Percentiles rank a stretch among this genome's conserved stretches.
phyloP scores from a whole-genome alignment of 164 flowering plant genomes.

The Nymphaea colorata region DNA sequence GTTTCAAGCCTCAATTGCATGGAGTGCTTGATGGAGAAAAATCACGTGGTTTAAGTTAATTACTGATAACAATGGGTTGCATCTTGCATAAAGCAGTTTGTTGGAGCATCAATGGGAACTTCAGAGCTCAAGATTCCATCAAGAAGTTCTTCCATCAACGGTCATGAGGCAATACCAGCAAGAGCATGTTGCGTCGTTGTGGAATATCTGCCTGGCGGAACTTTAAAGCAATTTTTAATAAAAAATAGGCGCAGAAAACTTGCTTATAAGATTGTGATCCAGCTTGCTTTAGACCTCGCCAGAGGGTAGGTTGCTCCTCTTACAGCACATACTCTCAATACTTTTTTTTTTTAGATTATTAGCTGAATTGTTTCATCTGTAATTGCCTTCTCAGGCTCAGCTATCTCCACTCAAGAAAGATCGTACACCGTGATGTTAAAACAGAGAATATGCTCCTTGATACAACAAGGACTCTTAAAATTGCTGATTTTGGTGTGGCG shows the following conservation, averaged over 20 bases:
- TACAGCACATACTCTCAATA: background rate
- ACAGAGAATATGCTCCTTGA: conserved; percentile 71
- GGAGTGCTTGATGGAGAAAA: too few relatives aligned
- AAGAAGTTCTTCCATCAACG: conserved; percentile 16
- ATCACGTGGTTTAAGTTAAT: too few relatives aligned
- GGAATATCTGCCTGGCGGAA: conserved; percentile 79
- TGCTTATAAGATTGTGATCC: conserved; percentile 15
- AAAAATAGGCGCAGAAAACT: conserved; percentile 12
- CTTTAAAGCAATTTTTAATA: conserved; percentile 29
- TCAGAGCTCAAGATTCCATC: conserved; percentile 64
- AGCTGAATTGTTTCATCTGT: too few relatives aligned
- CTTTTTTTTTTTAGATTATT: too few relatives aligned
- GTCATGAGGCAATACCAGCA: conserved; percentile 30
- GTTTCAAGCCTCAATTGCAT: too few relatives aligned
- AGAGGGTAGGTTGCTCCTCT: conserved; percentile 11
- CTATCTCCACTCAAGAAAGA: conserved; percentile 66
- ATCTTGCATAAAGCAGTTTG: conserved; percentile 36
- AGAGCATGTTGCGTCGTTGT: conserved; percentile 93
- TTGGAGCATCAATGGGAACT: conserved; percentile 93
- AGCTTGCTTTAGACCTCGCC: conserved; percentile 18
- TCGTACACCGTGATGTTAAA: conserved; percentile 84
- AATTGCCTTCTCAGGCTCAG: conserved; percentile 37
- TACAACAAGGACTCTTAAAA: conserved; percentile 38
- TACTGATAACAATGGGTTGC: background rate
- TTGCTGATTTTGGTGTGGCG: conserved; percentile 91